Evolutionary conservation across 768 basidiomycete species (phyloP).

Genomic region (Russula griseocarnosa): DNA sequence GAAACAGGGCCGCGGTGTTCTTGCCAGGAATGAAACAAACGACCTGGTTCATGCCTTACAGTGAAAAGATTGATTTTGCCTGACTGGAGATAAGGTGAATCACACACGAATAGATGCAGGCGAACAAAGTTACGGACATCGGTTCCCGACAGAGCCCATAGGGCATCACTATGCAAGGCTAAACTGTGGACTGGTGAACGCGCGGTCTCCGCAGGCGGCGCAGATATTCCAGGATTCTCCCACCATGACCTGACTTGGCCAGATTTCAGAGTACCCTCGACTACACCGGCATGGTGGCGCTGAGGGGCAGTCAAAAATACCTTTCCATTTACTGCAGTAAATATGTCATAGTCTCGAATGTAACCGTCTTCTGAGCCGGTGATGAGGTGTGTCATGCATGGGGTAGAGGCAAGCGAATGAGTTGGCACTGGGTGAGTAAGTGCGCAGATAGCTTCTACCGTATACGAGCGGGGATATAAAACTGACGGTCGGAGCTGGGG

Average conservation of each 20-base stretch:
- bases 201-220: constrained; percentile 15
- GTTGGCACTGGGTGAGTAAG: constrained; percentile 86
- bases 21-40: constrained; percentile 62
- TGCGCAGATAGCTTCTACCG: constrained; percentile 87
- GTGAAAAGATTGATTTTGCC: constrained; percentile 94
- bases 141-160: constrained; percentile 88
- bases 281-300: constrained; percentile 82
- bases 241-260: constrained; percentile 88
- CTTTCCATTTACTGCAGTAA: constrained; percentile 82
- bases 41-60: constrained; percentile 87
- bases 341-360: constrained; percentile 89
- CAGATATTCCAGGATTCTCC: constrained; percentile 56
- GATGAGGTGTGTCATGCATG: constrained; percentile 82
- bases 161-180: constrained; percentile 85
- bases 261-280: constrained; percentile 88
- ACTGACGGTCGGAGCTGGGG: constrained; percentile 39
- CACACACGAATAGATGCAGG: constrained; percentile 25
- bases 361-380: constrained; percentile 94
- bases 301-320: constrained; percentile 84
- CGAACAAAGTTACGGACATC: constrained; percentile 51
- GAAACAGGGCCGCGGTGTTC: constrained; percentile 83
- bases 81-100: constrained; percentile 43
- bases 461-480: constrained; percentile 57
- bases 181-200: constrained; percentile 83
- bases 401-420: constrained; percentile 80